A percentile compares a stretch with the other conserved stretches of the same genome.
phyloP scores from a whole-genome alignment of 805 yeast species.

The Myxozyma mucilagina region DNA sequence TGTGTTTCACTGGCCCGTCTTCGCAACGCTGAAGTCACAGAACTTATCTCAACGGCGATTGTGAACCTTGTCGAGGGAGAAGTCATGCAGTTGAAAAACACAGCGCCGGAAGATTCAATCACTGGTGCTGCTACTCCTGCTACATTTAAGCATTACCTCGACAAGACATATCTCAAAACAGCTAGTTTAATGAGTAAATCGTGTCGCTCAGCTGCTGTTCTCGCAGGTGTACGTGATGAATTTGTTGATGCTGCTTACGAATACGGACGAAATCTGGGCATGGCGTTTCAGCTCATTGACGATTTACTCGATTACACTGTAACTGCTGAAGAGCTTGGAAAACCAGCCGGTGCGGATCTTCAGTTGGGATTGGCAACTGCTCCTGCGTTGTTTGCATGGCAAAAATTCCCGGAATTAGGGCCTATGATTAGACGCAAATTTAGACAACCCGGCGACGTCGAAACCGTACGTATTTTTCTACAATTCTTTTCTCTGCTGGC shows the following conservation, averaged over 20 bases:
- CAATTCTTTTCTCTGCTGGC: not conserved
- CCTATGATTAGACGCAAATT: slow-evolving; percentile 82
- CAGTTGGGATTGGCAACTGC: slow-evolving; percentile 95
- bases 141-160: slow-evolving; percentile 93
- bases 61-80: slow-evolving; percentile 98
- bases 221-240: slow-evolving; percentile 75
- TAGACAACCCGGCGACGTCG: slow-evolving; percentile 76
- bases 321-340: slow-evolving; percentile 81
- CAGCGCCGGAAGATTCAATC: slow-evolving; percentile 57
- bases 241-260: slow-evolving; percentile 85
- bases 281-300: slow-evolving; percentile 94
- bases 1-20: slow-evolving; percentile 92
- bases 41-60: slow-evolving; percentile 89
- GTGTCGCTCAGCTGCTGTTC: slow-evolving; percentile 87
- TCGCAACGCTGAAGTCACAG: slow-evolving; percentile 96
- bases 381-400: slow-evolving; percentile 94
- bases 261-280: slow-evolving; percentile 89
- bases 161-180: slow-evolving; percentile 92
- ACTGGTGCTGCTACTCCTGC: slow-evolving; percentile 54
- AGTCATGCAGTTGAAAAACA: slow-evolving; percentile 96
- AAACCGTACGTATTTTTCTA: slow-evolving; percentile 39
- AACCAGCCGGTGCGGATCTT: slow-evolving; percentile 94
- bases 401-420: slow-evolving; percentile 79
- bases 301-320: slow-evolving; percentile 94
- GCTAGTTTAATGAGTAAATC: slow-evolving; percentile 94